These are phyloP conservation scores for Ogataea zsoltii DNA, from an alignment of 805 yeast genomes.

Conservation along the genomic window DNA sequence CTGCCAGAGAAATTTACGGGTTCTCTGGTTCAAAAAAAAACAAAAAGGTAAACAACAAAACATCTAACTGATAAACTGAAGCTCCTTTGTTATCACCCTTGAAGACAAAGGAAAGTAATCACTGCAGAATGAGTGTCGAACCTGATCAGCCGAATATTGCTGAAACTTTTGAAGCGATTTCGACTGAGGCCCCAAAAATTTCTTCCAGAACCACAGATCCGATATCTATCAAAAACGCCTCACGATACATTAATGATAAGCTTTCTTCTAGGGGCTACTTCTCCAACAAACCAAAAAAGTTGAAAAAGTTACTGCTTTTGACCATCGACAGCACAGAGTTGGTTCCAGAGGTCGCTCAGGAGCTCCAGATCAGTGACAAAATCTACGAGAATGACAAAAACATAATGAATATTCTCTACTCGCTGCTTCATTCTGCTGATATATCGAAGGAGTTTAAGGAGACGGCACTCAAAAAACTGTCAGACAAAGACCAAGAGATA, in stretches of 20 bases:
- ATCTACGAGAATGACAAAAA: constrained; percentile 35
- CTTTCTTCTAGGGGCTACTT: constrained; percentile 29
- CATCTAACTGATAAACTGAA: background rate
- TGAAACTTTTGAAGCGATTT: background rate
- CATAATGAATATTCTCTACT: constrained; percentile 29
- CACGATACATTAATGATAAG: constrained; percentile 27
- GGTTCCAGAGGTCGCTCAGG: constrained; percentile 9
- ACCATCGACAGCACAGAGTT: constrained; percentile 19
- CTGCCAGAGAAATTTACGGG: too few relatives aligned
- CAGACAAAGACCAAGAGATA: constrained; percentile 18
- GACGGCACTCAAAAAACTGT: constrained; percentile 10
- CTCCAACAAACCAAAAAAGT: constrained; percentile 19
- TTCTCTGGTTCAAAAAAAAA: background rate
- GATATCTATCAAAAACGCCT: constrained; percentile 27
- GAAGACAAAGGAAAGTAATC: too few relatives aligned
- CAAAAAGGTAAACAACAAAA: constrained; percentile 2
- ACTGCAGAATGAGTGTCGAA: too few relatives aligned
- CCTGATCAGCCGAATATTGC: too few relatives aligned
- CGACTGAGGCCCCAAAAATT: background rate
- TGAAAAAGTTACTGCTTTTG: constrained; percentile 22
- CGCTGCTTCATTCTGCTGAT: constrained; percentile 27
- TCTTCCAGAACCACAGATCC: constrained; percentile 10
- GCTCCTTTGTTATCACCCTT: background rate
- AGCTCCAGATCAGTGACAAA: constrained; percentile 18
- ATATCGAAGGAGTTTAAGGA: constrained; percentile 24